Conservation (phyloP, 164 flowering plant species). For the Tetracentron sinense region DNA sequence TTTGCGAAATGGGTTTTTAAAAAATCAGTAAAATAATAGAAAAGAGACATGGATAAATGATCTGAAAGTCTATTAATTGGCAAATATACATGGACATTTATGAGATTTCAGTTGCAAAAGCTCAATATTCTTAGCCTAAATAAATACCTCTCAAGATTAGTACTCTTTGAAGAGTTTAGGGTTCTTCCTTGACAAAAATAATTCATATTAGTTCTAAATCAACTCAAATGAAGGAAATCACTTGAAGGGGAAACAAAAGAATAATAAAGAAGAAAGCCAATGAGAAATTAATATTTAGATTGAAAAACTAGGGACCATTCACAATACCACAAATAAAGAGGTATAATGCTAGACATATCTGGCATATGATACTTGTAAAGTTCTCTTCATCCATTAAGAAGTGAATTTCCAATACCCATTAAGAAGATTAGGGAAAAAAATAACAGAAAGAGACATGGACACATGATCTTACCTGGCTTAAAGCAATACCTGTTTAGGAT, state of each 20-base stretch:
- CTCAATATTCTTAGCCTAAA: background rate
- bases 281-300: background rate
- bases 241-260: background rate
- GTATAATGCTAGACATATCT: conserved; percentile 16
- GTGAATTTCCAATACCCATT: conserved; percentile 4
- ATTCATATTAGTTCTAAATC: too few relatives aligned
- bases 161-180: background rate
- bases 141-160: too few relatives aligned
- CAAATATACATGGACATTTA: background rate
- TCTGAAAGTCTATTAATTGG: too few relatives aligned
- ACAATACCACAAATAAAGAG: conserved; percentile 10
- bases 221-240: background rate
- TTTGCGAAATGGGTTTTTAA: too few relatives aligned
- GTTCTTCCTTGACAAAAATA: background rate
- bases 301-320: conserved; percentile 6
- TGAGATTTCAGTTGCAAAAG: background rate
- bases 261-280: conserved; percentile 5
- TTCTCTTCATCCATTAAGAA: conserved; percentile 12
- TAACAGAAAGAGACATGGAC: background rate
- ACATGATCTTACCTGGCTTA: background rate
- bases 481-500: background rate
- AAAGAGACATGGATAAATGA: too few relatives aligned
- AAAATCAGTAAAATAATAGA: too few relatives aligned
- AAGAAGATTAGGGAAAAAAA: conserved; percentile 12
- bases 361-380: conserved; percentile 26